Conservation (phyloP, 208 protist genomes). For the Novymonas esmeraldas region DNA sequence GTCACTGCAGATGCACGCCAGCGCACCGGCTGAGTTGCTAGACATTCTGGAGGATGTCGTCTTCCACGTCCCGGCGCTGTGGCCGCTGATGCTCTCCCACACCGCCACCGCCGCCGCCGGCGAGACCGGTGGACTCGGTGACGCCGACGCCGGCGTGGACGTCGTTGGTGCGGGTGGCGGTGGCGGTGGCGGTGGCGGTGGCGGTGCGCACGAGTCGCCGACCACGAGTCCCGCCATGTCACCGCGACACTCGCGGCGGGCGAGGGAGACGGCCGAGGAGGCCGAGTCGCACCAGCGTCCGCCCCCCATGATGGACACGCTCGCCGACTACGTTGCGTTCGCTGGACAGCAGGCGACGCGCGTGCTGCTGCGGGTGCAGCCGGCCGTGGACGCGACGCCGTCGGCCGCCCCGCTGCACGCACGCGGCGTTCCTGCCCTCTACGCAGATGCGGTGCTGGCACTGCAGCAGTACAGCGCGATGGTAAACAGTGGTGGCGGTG, state of each 20-base stretch:
- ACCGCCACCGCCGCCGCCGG: background rate
- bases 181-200: background rate
- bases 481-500: background rate
- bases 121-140: background rate
- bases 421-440: conserved; percentile 41
- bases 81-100: conserved; percentile 8
- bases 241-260: background rate
- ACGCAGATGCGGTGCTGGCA: conserved; percentile 35
- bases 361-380: conserved; percentile 5
- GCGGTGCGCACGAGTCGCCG: background rate
- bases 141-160: conserved; percentile 3
- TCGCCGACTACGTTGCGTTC: conserved; percentile 15
- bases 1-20: conserved; percentile 48
- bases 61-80: conserved; percentile 44
- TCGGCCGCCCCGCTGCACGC: conserved; percentile 13
- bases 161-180: background rate
- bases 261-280: background rate
- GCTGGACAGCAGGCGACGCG: conserved; percentile 13
- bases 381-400: background rate
- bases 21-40: conserved; percentile 69
- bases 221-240: background rate
- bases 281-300: background rate
- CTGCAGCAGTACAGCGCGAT: conserved; percentile 26
- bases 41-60: conserved; percentile 69
- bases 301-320: conserved; percentile 6